Percentiles rank a stretch among this genome's conserved stretches.
Evolutionary conservation across 495 filamentous ascomycete genomes (phyloP).

Genomic region (Aspergillus nidulans): DNA sequence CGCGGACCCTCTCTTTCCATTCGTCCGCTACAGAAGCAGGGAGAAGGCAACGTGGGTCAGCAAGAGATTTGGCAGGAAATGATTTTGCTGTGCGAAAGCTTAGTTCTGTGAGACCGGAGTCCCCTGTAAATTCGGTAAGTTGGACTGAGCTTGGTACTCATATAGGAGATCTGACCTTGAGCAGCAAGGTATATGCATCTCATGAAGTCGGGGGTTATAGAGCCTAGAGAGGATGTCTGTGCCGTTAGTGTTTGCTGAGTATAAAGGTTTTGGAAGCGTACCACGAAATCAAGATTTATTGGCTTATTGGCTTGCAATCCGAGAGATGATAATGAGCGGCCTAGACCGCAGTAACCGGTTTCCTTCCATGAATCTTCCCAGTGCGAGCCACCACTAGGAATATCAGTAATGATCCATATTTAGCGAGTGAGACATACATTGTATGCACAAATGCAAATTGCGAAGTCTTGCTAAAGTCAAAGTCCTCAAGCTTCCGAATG

Average conservation of each 20-base stretch:
- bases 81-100: slow-evolving; percentile 38
- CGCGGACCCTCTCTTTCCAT: slow-evolving; percentile 53
- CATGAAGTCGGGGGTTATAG: slow-evolving; percentile 63
- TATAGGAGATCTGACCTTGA: slow-evolving; percentile 49
- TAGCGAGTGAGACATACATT: slow-evolving; percentile 39
- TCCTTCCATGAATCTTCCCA: slow-evolving; percentile 48
- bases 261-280: slow-evolving; percentile 21
- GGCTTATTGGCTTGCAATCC: slow-evolving; percentile 44
- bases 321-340: slow-evolving; percentile 53
- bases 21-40: slow-evolving; percentile 27
- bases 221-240: slow-evolving; percentile 75
- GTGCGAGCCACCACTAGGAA: slow-evolving; percentile 49
- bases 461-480: slow-evolving; percentile 68
- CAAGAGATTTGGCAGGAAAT: slow-evolving; percentile 12
- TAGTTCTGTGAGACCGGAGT: slow-evolving; percentile 56
- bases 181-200: slow-evolving; percentile 69
- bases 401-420: not conserved
- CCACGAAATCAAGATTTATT: slow-evolving; percentile 58
- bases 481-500: slow-evolving; percentile 55
- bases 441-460: slow-evolving; percentile 77
- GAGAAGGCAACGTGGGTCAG: slow-evolving; percentile 14
- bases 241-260: slow-evolving; percentile 9
- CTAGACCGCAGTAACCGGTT: slow-evolving; percentile 68
- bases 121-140: slow-evolving; percentile 36
- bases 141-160: not conserved